Evolutionary conservation across 73 alveolate genomes (phyloP).

Genomic region (Paramecium primaurelia): DNA sequence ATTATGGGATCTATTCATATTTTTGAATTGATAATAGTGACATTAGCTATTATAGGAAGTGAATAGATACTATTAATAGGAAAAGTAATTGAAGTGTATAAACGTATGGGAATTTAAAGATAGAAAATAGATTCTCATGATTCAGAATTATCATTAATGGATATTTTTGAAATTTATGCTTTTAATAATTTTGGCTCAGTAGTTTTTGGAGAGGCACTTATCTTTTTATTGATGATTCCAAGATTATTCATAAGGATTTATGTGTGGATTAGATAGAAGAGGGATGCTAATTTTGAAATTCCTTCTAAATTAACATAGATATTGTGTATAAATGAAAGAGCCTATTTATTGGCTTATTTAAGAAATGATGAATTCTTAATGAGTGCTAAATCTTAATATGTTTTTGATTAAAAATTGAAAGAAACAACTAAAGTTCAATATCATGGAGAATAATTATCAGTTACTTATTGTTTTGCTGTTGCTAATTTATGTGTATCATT

Average conservation of each 20-base stretch:
- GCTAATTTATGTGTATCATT: not conserved
- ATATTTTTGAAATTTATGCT: not conserved
- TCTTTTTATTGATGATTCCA: not conserved
- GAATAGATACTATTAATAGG: not conserved
- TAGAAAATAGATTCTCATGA: not conserved
- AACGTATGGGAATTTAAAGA: not conserved
- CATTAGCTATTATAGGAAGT: not conserved
- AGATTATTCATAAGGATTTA: not conserved
- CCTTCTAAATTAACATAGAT: not conserved
- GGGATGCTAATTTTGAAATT: not conserved
- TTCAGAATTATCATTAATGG: not conserved
- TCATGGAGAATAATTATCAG: not conserved
- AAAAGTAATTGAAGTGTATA: not conserved
- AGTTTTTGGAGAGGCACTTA: not conserved
- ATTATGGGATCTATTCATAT: not conserved
- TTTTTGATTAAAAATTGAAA: not conserved
- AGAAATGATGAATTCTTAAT: constrained; percentile 15
- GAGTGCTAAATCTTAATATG: not conserved
- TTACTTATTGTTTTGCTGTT: not conserved
- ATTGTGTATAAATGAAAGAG: not conserved
- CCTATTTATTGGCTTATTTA: not conserved
- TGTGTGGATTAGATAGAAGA: not conserved
- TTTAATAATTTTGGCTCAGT: not conserved
- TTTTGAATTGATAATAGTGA: not conserved
- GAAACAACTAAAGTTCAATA: not conserved